These are phyloP conservation scores for Poronia punctata DNA, from an alignment of 495 filamentous ascomycete genomes.

Conservation along the genomic window DNA sequence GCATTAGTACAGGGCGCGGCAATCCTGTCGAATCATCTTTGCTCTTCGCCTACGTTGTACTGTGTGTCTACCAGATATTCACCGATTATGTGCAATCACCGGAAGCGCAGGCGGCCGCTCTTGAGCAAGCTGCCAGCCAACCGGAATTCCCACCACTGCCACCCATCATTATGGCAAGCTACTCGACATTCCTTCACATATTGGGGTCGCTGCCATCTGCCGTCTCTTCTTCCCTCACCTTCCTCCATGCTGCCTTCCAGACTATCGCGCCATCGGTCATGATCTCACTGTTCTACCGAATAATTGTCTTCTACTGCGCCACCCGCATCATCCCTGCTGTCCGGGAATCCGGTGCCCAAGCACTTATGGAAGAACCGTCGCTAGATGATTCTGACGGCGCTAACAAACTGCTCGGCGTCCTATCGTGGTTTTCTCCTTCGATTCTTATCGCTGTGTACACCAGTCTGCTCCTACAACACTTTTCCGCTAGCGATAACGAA, in stretches of 20 bases:
- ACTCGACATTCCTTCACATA: conserved; percentile 80
- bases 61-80: conserved; percentile 98
- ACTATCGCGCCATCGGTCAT: conserved; percentile 93
- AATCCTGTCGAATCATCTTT: conserved; percentile 95
- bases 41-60: conserved; percentile 91
- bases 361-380: conserved; percentile 72
- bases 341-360: conserved; percentile 73
- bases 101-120: conserved; percentile 47
- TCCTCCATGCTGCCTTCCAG: conserved; percentile 80
- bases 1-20: conserved; percentile 87
- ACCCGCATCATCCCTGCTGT: conserved; percentile 96
- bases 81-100: conserved; percentile 87
- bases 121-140: conserved; percentile 42
- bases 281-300: conserved; percentile 85
- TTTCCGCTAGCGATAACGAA: conserved; percentile 61
- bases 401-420: conserved; percentile 65
- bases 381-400: conserved; percentile 81
- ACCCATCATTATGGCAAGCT: conserved; percentile 98
- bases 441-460: conserved; percentile 95
- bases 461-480: conserved; percentile 93
- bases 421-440: conserved; percentile 87
- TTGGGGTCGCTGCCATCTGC: conserved; percentile 75
- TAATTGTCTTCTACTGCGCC: conserved; percentile 88
- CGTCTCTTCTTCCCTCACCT: conserved; percentile 76
- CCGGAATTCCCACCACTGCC: conserved; percentile 89